phyloP scores from a whole-genome alignment of 1,284 basidiomycete species.

The Tilletia indica region DNA sequence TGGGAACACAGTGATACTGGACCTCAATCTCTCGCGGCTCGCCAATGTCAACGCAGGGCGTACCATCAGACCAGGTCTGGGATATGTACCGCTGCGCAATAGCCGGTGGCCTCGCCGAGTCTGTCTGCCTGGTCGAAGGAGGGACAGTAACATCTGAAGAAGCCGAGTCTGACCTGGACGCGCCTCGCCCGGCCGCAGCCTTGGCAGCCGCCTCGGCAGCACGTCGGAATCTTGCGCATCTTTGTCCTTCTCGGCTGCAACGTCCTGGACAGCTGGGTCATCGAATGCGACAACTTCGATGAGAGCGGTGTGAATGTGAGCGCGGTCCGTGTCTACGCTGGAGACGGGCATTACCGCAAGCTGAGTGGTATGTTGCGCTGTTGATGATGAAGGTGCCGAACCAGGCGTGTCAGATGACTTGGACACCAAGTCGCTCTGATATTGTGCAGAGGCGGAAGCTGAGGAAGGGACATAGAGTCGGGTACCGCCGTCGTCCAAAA shows the following conservation, averaged over 20 bases:
- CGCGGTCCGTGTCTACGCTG: neutral
- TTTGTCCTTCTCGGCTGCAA: slow-evolving; percentile 16
- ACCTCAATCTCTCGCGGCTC: slow-evolving; percentile 44
- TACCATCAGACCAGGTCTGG: slow-evolving; percentile 46
- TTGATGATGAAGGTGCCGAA: neutral
- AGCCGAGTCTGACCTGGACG: no score
- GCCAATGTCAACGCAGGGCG: slow-evolving; percentile 43
- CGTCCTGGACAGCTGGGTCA: slow-evolving; percentile 21
- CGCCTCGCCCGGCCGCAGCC: neutral
- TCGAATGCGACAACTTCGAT: slow-evolving; percentile 46
- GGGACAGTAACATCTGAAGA: slow-evolving; percentile 2
- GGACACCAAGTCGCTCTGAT: slow-evolving; percentile 18
- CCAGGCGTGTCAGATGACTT: neutral
- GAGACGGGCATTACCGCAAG: neutral
- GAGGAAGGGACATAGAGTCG: neutral
- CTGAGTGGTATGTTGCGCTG: no score
- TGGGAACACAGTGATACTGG: slow-evolving; percentile 38
- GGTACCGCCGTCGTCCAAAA: slow-evolving; percentile 25
- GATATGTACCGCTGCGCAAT: slow-evolving; percentile 38
- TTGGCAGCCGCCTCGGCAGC: slow-evolving; percentile 30
- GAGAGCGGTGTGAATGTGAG: slow-evolving; percentile 34
- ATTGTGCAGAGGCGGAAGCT: neutral
- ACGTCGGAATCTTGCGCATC: slow-evolving; percentile 20
- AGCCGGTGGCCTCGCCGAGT: neutral
- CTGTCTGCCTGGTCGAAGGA: slow-evolving; percentile 14